phyloP scores from a whole-genome alignment of 2,329 filamentous ascomycete genomes.

The Aspergillus cejpii region DNA sequence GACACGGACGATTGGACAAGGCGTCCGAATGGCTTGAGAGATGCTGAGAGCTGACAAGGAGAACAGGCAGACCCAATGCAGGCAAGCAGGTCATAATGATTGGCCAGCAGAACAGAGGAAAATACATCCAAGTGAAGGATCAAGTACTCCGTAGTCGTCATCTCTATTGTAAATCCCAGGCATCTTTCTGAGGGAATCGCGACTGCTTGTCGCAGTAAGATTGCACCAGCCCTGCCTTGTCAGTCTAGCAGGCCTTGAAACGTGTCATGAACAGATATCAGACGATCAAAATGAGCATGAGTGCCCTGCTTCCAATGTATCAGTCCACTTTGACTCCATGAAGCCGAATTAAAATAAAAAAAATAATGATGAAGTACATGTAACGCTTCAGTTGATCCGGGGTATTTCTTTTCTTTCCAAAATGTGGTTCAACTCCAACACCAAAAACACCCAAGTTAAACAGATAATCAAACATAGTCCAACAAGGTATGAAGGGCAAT shows the following conservation, averaged over 20 bases:
- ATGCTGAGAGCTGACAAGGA: background rate
- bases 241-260: too few species aligned
- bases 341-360: background rate
- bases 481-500: conserved; percentile 7
- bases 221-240: too few species aligned
- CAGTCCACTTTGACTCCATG: conserved; percentile 7
- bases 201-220: too few species aligned
- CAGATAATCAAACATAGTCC: conserved; percentile 4
- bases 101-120: too few species aligned
- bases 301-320: conserved; percentile 1
- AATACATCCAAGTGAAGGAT: too few species aligned
- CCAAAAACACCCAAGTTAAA: conserved; percentile 1
- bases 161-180: too few species aligned
- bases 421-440: conserved; percentile 5
- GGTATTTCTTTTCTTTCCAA: conserved; percentile 10
- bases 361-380: conserved; percentile 1
- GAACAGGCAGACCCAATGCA: background rate
- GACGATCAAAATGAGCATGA: too few species aligned
- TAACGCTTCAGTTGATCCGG: conserved; percentile 7
- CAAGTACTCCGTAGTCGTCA: too few species aligned
- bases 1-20: too few species aligned
- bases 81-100: too few species aligned
- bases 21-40: background rate
- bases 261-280: too few species aligned
- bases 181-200: too few species aligned